These are phyloP conservation scores for Carnegiea gigantea DNA, from an alignment of 179 eudicot genomes.

Conservation along the genomic window DNA sequence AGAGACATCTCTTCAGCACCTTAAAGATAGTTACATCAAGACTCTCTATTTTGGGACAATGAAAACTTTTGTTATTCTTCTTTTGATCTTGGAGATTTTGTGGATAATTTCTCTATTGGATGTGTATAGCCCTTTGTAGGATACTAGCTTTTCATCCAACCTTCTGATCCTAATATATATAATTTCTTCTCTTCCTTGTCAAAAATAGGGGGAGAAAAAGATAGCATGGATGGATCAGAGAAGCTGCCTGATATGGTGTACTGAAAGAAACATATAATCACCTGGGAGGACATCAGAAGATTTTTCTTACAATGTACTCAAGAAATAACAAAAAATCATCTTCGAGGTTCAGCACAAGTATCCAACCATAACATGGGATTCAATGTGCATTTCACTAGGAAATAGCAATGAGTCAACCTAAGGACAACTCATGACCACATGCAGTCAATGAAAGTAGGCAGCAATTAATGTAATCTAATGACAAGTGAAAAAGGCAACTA, in stretches of 20 bases:
- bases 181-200: too few species aligned
- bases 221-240: not conserved
- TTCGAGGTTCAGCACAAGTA: not conserved
- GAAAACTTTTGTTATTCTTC: too few species aligned
- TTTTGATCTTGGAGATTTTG: too few species aligned
- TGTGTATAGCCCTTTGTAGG: too few species aligned
- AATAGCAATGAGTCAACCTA: not conserved
- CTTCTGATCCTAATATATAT: too few species aligned
- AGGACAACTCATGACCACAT: not conserved
- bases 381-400: not conserved
- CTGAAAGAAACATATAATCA: not conserved
- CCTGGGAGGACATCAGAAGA: not conserved
- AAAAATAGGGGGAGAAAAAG: too few species aligned
- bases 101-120: too few species aligned
- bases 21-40: too few species aligned
- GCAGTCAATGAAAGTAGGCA: not conserved
- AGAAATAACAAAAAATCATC: not conserved
- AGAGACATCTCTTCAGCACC: too few species aligned
- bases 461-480: not conserved
- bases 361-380: not conserved
- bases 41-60: too few species aligned
- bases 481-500: slow-evolving; percentile 20
- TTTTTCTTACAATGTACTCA: not conserved
- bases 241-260: not conserved
- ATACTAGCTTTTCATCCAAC: too few species aligned